Evolutionary conservation across 2,329 filamentous ascomycete genomes (phyloP).

Genomic region (Knoxdaviesia proteae): DNA sequence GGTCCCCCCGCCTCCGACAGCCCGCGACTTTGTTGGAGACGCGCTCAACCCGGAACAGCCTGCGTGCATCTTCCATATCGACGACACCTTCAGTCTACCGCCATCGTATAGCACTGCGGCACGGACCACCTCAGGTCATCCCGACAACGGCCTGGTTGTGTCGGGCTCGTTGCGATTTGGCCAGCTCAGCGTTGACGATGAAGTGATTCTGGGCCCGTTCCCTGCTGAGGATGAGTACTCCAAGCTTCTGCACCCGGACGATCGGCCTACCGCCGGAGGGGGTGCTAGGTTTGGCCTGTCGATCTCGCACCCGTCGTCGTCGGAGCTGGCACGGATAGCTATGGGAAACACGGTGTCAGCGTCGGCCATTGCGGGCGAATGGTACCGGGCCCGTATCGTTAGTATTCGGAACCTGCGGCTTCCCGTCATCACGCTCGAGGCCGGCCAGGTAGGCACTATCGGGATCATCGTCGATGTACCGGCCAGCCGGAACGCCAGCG

Average conservation of each 20-base stretch:
- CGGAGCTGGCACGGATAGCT: slow-evolving; percentile 30
- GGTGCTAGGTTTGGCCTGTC: slow-evolving; percentile 15
- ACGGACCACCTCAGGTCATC: slow-evolving; percentile 11
- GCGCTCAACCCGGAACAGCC: slow-evolving; percentile 38
- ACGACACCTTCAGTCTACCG: slow-evolving; percentile 68
- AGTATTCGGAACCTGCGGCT: slow-evolving; percentile 78
- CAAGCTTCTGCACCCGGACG: slow-evolving; percentile 15
- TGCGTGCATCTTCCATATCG: slow-evolving; percentile 61
- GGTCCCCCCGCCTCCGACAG: slow-evolving; percentile 33
- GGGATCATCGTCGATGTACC: slow-evolving; percentile 44
- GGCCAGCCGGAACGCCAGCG: slow-evolving; percentile 11
- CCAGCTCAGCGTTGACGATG: slow-evolving; percentile 55
- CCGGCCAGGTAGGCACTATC: slow-evolving; percentile 77
- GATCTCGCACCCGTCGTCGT: slow-evolving; percentile 29
- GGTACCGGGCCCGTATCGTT: slow-evolving; percentile 61
- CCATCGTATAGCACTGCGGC: slow-evolving; percentile 27
- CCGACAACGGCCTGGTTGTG: slow-evolving; percentile 47
- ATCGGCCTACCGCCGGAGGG: slow-evolving; percentile 23
- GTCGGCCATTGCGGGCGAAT: slow-evolving; percentile 40
- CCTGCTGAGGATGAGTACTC: slow-evolving; percentile 23
- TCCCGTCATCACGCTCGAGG: slow-evolving; percentile 53
- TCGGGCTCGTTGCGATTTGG: slow-evolving; percentile 73
- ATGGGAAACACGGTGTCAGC: slow-evolving; percentile 30
- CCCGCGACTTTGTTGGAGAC: slow-evolving; percentile 31
- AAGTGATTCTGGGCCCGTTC: slow-evolving; percentile 62